These are phyloP conservation scores for Phytophthora foliorum DNA, from an alignment of 352 stramenopile species.

Conservation along the genomic window DNA sequence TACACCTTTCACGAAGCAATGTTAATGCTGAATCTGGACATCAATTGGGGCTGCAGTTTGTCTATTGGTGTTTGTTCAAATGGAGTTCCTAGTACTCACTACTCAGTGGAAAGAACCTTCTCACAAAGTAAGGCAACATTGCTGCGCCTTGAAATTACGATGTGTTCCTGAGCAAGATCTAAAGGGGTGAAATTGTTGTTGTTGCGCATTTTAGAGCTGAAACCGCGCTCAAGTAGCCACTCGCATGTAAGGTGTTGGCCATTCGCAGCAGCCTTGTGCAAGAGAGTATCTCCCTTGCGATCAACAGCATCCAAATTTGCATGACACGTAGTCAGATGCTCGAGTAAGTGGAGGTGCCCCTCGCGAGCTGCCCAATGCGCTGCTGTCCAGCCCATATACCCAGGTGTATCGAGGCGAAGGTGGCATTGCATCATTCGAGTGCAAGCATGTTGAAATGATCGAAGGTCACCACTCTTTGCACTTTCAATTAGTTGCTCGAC, in stretches of 20 bases:
- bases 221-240: slow-evolving; percentile 75
- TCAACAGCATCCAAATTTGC: slow-evolving; percentile 76
- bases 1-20: too few relatives aligned
- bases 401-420: slow-evolving; percentile 57
- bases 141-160: slow-evolving; percentile 42
- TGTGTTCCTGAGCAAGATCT: slow-evolving; percentile 65
- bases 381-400: slow-evolving; percentile 82
- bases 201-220: slow-evolving; percentile 72
- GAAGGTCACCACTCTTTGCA: slow-evolving; percentile 69
- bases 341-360: slow-evolving; percentile 70
- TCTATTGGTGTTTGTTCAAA: slow-evolving; percentile 31
- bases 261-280: slow-evolving; percentile 85
- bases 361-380: slow-evolving; percentile 80
- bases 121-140: slow-evolving; percentile 59
- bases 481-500: slow-evolving; percentile 74
- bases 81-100: slow-evolving; percentile 28
- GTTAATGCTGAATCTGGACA: too few relatives aligned
- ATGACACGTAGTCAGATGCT: slow-evolving; percentile 56
- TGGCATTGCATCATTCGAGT: slow-evolving; percentile 48
- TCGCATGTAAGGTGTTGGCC: slow-evolving; percentile 67
- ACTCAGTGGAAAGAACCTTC: slow-evolving; percentile 53
- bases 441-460: slow-evolving; percentile 56
- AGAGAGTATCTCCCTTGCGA: slow-evolving; percentile 70
- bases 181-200: slow-evolving; percentile 74
- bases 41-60: not conserved